Base-by-base conservation (phyloP, 176 grass and related monocot genomes). In the Melocanna baccifera region DNA sequence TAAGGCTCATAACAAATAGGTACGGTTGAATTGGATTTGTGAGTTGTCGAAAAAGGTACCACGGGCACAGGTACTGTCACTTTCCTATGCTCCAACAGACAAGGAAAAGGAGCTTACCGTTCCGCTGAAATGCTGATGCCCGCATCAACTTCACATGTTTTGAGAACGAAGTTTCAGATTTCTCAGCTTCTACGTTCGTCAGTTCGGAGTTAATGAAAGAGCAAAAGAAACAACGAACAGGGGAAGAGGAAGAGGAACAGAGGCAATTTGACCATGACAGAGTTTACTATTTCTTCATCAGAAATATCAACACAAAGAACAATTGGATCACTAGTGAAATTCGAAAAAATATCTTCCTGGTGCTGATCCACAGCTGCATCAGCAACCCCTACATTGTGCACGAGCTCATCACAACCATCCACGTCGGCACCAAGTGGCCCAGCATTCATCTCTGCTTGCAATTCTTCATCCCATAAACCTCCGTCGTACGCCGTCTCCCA, bases 21-120 rank as follows among this genome's bases (percentile, higher is more conserved):
- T 53, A 10, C 19, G 77, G 75, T 46, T 67, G 50, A 42, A 28
- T 56, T 86, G 65, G 66, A 28, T 66, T 59, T 22, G 4, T 58
- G 68, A 86, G 46, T 9, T 83, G 88, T 83, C 66, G n/a, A 50
- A 39, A 39, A 48, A 61, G 59, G 36, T 13, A 77, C 16, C 13
- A 4, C 9, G 55, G 65, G 20, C 42, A 59, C 14, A 22, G 26
- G 25, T 20, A 8, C 32, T 25, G 62, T 55, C 72, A 12, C 67
- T 77, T 85, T 18, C 20, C 22, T 14, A 1, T 37, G 59, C 7
- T 71, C 26, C 7, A 9, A 75, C 20, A 43, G 41, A 2, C 47
- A 52, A 36, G 16, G 15, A 64, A 62, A 55, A 12, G 6, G 43
- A 9, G 39, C n/a, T 26, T 13, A 50, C n/a, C 43, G 43, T 50